These are phyloP conservation scores for Phytopythium cucurbitacearum DNA, from an alignment of 352 stramenopile genomes.

Conservation along the genomic window DNA sequence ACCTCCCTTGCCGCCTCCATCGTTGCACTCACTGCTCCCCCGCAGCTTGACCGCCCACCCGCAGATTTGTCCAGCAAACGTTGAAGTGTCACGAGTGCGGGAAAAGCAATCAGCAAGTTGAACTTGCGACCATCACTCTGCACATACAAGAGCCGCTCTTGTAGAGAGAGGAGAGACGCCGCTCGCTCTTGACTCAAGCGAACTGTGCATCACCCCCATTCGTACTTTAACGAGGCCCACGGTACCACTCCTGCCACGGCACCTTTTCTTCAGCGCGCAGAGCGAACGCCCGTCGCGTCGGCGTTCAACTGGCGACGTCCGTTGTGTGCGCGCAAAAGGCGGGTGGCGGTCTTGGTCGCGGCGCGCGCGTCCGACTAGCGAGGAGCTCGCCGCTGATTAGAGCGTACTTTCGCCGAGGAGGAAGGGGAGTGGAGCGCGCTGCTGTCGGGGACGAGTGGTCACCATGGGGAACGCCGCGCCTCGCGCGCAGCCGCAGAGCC, in stretches of 20 bases:
- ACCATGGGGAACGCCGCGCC: conserved; percentile 81
- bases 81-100: background rate
- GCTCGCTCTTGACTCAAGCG: background rate
- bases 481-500: conserved; percentile 67
- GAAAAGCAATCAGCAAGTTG: conserved; percentile 4
- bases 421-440: no score
- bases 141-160: background rate
- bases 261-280: no score
- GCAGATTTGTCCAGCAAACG: no score
- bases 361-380: no score
- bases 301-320: no score
- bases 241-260: background rate
- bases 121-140: conserved; percentile 7
- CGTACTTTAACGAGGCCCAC: background rate
- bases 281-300: no score
- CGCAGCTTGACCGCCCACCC: no score
- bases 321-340: no score
- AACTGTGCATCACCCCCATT: background rate
- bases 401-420: no score
- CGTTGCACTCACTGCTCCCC: background rate
- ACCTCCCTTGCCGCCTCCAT: background rate
- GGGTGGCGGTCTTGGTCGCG: no score
- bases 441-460: background rate
- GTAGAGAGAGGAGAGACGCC: background rate
- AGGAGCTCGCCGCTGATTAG: no score